phyloP scores from a whole-genome alignment of 2,329 filamentous ascomycete species.

The Didymella pomorum region DNA sequence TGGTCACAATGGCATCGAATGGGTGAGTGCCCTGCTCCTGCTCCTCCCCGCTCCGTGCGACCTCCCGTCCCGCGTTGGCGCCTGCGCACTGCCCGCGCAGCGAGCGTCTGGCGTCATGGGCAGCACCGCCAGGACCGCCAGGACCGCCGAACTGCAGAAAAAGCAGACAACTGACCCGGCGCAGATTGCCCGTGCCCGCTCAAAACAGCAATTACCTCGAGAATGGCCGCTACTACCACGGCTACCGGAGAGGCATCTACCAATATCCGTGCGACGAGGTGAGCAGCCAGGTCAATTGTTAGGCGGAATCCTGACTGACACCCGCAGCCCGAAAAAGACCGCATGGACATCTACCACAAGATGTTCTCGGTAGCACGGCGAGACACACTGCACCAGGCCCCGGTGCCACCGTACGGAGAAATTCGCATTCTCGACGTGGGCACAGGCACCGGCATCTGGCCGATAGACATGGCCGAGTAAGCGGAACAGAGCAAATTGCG shows the following conservation, averaged over 20 bases:
- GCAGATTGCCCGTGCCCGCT: conserved; percentile 50
- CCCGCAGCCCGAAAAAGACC: conserved; percentile 72
- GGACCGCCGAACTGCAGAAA: background rate
- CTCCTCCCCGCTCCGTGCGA: conserved; percentile 46
- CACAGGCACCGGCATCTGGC: conserved; percentile 91
- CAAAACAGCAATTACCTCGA: conserved; percentile 62
- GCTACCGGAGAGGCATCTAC: conserved; percentile 73
- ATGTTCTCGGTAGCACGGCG: conserved; percentile 72
- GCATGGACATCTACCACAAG: conserved; percentile 83
- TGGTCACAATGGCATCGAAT: conserved; percentile 56
- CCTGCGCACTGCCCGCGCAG: conserved; percentile 13
- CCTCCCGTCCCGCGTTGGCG: conserved; percentile 21
- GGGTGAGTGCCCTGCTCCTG: conserved; percentile 47
- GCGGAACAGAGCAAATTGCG: conserved; percentile 37
- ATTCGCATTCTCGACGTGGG: conserved; percentile 72
- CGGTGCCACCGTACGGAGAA: conserved; percentile 50
- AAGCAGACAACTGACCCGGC: conserved; percentile 17
- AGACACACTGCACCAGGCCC: conserved; percentile 57
- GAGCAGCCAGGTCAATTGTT: conserved; percentile 46
- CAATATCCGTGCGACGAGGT: conserved; percentile 81
- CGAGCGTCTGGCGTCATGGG: conserved; percentile 17
- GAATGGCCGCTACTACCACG: conserved; percentile 75
- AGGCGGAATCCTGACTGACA: conserved; percentile 27
- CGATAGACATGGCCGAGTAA: conserved; percentile 83
- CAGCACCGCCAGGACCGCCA: conserved; percentile 4